A percentile compares a stretch with the other conserved stretches of the same genome.
Conservation (phyloP, 495 filamentous ascomycete species). For the Hypoxylon subgilvum region DNA sequence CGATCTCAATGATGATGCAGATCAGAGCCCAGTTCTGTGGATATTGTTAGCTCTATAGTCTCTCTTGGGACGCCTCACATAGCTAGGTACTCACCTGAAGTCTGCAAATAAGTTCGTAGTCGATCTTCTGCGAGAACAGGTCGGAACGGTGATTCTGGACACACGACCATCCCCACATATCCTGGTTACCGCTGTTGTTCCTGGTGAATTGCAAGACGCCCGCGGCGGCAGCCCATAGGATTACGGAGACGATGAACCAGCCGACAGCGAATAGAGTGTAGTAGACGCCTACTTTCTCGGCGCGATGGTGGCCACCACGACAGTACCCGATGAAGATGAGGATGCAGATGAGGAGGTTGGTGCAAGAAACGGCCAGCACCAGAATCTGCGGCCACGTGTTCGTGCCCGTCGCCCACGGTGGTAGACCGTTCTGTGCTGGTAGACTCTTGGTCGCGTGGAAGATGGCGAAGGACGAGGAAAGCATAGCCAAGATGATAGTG, state of each 20-base stretch:
- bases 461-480: constrained; percentile 82
- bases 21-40: constrained; percentile 89
- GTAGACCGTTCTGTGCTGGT: constrained; percentile 75
- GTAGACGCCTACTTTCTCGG: constrained; percentile 91
- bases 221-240: constrained; percentile 91
- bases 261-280: constrained; percentile 89
- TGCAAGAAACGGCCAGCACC: constrained; percentile 73
- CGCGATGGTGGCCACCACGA: constrained; percentile 83
- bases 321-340: constrained; percentile 86
- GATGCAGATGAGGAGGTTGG: constrained; percentile 81
- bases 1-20: constrained; percentile 95
- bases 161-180: constrained; percentile 97
- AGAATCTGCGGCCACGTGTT: constrained; percentile 89
- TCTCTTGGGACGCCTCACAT: not conserved
- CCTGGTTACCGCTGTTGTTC: constrained; percentile 72
- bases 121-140: constrained; percentile 75
- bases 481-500: constrained; percentile 88
- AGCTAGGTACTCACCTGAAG: constrained; percentile 70
- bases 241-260: constrained; percentile 91
- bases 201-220: constrained; percentile 81
- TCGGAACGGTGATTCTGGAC: constrained; percentile 80
- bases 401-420: constrained; percentile 80
- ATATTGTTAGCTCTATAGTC: constrained; percentile 11
- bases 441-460: constrained; percentile 83
- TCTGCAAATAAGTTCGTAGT: constrained; percentile 93